phyloP scores from a whole-genome alignment of 352 stramenopile species.

The Phytopythium sindhum region DNA sequence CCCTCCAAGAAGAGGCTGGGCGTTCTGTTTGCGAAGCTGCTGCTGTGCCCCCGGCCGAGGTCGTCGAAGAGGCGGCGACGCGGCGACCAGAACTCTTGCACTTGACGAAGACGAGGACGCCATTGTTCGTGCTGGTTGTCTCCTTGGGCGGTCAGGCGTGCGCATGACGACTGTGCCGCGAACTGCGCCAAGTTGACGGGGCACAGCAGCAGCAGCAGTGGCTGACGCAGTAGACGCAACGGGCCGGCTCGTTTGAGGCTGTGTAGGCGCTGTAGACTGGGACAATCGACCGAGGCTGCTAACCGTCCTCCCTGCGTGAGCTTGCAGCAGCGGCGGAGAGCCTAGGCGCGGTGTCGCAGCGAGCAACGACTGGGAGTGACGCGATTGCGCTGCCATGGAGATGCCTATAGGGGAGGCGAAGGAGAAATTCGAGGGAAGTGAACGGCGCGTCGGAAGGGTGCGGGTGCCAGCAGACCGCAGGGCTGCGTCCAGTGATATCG shows the following conservation, averaged over 20 bases:
- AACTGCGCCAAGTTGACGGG: conserved; percentile 3
- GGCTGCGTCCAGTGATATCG: background rate
- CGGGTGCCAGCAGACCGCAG: background rate
- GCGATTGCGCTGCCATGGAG: background rate
- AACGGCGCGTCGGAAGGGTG: background rate
- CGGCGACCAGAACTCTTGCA: conserved; percentile 58
- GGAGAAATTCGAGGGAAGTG: background rate
- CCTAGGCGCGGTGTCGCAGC: background rate
- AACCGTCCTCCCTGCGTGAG: background rate
- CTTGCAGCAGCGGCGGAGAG: background rate
- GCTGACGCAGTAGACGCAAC: background rate
- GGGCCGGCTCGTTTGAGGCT: background rate
- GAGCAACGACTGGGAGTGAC: background rate
- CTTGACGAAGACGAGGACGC: conserved; percentile 2
- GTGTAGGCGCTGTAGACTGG: background rate
- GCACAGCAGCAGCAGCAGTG: background rate
- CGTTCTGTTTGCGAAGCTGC: conserved; percentile 9
- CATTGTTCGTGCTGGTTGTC: conserved; percentile 28
- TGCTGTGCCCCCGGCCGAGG: conserved; percentile 22
- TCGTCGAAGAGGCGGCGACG: conserved; percentile 69
- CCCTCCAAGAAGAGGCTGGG: conserved; percentile 21
- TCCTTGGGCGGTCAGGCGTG: conserved; percentile 73
- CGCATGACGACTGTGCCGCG: conserved; percentile 53
- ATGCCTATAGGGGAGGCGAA: background rate
- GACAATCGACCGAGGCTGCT: background rate